Conservation (phyloP, 305 asterid species). For the Solanum hybrid region DNA sequence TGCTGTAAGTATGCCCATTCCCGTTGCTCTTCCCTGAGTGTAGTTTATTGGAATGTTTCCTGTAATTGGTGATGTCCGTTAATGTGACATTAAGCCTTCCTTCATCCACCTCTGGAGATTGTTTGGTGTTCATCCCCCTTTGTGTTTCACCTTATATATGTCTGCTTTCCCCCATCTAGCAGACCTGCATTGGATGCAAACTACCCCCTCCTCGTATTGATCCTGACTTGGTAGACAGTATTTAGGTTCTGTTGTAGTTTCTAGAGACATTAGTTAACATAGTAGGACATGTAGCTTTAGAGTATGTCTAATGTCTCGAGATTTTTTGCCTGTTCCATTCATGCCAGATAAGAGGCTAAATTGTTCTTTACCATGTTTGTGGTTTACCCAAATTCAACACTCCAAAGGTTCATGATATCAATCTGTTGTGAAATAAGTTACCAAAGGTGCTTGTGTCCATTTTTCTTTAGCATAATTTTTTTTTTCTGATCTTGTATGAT, state of each 20-base stretch:
- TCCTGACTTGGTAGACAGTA: background rate
- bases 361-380: background rate
- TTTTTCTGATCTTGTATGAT: background rate
- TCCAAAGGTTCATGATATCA: background rate
- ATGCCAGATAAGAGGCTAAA: background rate
- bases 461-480: background rate
- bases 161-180: background rate
- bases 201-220: background rate
- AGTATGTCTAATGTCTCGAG: background rate
- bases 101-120: background rate
- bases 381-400: background rate
- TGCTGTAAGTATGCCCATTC: conserved; percentile 33
- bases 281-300: background rate
- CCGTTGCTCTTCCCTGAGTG: background rate
- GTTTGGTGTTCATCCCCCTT: background rate
- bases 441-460: background rate
- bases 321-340: background rate
- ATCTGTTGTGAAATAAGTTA: background rate
- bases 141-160: background rate
- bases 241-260: background rate
- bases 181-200: background rate
- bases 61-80: background rate
- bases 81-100: background rate
- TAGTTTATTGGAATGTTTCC: background rate
- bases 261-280: background rate